Base-by-base conservation (phyloP, 352 stramenopile genomes). In the Pythium pyrilobum region DNA sequence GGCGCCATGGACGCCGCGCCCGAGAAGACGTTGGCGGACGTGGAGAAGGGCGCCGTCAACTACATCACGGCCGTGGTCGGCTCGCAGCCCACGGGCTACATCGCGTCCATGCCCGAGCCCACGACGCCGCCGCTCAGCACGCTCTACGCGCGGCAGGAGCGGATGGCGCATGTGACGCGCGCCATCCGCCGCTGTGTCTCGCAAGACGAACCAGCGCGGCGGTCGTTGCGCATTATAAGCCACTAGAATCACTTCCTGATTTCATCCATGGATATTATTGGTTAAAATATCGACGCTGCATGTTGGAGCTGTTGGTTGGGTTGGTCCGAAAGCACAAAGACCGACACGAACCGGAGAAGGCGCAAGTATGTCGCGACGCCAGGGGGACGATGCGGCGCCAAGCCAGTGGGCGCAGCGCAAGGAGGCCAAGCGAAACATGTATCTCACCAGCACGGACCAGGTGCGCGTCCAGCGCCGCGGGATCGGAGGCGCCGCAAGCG, bases 351-450 rank as follows among this genome's bases (percentile, higher is more conserved):
- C 8, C 11, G 20, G 34, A 33, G 29, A 38, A 27, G 27, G 28
- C n/a, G 18, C 5, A 10, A 47, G 15, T 15, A 59, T 59, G 47
- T 34, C 40, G 43, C 31, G 32, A 4, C 41, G 42, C 6, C 32
- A 52, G 9, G 66, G 69, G 29, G 66, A 83, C n/a, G 74, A 51
- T 32, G 21, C 38, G 27, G 67, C 75, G 34, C 62, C 81, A 38
- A 78, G 74, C 54, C 77, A 71, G 45, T 87, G 80, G 77, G 73
- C 80, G 34, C 64, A 70, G 63, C 77, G 80, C 42, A 79, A 88
- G 63, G 80, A 90, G 55, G 80, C 80, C 27, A 80, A 81, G 34
- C 77, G 77, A 50, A 88, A 87, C 56, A 90, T 90, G 80, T 90
- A 90, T 57, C 75, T 82, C 43, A 88, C 73, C n/a, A 90, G 80